Conservation (phyloP, 2,329 filamentous ascomycete genomes). For the Pseudogymnoascus sp. region DNA sequence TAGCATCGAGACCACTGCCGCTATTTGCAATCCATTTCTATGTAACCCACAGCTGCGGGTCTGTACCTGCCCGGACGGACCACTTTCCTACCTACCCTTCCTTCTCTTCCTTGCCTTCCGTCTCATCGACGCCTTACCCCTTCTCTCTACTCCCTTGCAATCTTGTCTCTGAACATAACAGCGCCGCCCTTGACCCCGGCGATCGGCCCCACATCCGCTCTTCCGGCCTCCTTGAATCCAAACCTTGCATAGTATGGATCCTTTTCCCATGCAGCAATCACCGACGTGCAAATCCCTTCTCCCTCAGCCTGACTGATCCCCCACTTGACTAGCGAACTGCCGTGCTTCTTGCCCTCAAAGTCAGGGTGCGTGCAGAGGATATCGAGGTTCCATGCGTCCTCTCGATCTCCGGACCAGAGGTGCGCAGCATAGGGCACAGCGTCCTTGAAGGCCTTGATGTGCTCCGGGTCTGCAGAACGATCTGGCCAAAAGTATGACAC, state of each 20-base stretch:
- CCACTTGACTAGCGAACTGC: constrained; percentile 33
- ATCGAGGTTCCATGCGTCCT: constrained; percentile 33
- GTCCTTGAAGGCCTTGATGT: constrained; percentile 19
- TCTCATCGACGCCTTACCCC: neutral
- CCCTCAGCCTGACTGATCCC: constrained; percentile 30
- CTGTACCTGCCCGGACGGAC: neutral
- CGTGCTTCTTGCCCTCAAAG: constrained; percentile 31
- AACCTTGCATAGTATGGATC: constrained; percentile 32
- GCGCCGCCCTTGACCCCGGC: constrained; percentile 24
- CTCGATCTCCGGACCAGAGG: constrained; percentile 25
- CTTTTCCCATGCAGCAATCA: constrained; percentile 31
- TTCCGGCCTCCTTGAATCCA: constrained; percentile 28
- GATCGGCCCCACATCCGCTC: constrained; percentile 27
- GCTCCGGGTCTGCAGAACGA: constrained; percentile 18
- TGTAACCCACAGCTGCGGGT: neutral
- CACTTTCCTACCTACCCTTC: neutral
- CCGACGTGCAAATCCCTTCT: constrained; percentile 32
- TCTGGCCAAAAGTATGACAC: constrained; percentile 18
- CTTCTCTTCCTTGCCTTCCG: neutral
- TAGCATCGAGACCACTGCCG: neutral
- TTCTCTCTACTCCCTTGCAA: neutral
- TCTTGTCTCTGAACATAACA: constrained; percentile 24
- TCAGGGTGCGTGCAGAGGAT: constrained; percentile 32
- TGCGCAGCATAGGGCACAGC: constrained; percentile 18
- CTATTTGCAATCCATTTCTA: neutral